phyloP scores from a whole-genome alignment of 345 rosid genomes.

The Brassica nigra region DNA sequence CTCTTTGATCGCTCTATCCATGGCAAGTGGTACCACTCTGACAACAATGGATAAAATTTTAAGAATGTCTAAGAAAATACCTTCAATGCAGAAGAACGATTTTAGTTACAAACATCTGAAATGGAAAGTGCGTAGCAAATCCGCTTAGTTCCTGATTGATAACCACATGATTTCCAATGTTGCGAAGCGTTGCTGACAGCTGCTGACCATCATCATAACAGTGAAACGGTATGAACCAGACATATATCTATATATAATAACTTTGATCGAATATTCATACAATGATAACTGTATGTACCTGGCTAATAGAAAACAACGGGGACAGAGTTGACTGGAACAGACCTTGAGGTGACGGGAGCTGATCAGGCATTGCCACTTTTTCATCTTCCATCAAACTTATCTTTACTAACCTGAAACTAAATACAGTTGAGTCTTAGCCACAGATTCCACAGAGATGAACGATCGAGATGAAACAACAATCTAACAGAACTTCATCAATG shows the following conservation, averaged over 20 bases:
- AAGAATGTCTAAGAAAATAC: slow-evolving; percentile 13
- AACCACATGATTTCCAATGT: slow-evolving; percentile 77
- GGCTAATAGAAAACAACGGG: slow-evolving; percentile 66
- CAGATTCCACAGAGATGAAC: neutral
- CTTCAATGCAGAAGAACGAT: slow-evolving; percentile 7
- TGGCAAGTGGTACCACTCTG: slow-evolving; percentile 1
- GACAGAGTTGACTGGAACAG: slow-evolving; percentile 75
- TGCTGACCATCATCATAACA: slow-evolving; percentile 41
- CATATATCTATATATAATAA: slow-evolving; percentile 6
- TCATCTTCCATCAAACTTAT: slow-evolving; percentile 74
- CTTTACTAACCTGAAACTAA: neutral
- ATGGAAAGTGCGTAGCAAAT: slow-evolving; percentile 46
- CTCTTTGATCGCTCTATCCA: neutral
- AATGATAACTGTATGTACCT: slow-evolving; percentile 43
- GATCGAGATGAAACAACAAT: neutral
- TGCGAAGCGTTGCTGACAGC: slow-evolving; percentile 78
- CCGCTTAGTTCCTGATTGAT: slow-evolving; percentile 30
- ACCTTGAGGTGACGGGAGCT: slow-evolving; percentile 78
- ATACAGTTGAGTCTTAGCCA: neutral
- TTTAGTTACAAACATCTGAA: slow-evolving; percentile 72
- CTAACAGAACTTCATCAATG: no score
- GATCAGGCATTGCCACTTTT: slow-evolving; percentile 79
- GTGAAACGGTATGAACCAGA: slow-evolving; percentile 9
- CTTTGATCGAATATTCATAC: neutral
- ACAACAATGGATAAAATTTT: neutral